Conservation (phyloP, 2,329 filamentous ascomycete species). For the Hypoxylon sp. region DNA sequence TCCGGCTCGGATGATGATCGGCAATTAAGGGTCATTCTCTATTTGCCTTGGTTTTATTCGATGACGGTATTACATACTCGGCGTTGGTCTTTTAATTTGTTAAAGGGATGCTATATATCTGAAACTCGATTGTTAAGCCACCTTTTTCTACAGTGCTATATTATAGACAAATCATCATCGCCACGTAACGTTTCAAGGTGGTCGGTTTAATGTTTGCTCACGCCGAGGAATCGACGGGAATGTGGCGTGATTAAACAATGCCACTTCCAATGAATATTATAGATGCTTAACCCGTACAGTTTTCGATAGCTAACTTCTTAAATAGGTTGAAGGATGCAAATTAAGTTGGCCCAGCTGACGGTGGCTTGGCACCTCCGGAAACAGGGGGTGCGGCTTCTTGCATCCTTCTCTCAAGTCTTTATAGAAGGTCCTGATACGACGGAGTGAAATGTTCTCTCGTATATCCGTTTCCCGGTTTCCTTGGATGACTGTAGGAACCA, state of each 20-base stretch:
- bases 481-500: not conserved
- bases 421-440: not conserved
- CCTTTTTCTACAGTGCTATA: constrained; percentile 2
- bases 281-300: not conserved
- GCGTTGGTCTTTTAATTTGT: not conserved
- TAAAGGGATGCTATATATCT: not conserved
- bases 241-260: not conserved
- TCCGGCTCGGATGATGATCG: too few species aligned
- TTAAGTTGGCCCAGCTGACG: not conserved
- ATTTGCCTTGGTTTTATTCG: not conserved
- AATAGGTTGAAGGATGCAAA: constrained; percentile 18
- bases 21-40: too few species aligned
- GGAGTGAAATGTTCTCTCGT: constrained; percentile 12
- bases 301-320: constrained; percentile 1
- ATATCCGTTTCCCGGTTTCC: not conserved
- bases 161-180: not conserved
- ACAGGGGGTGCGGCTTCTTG: constrained; percentile 11
- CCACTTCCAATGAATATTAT: constrained; percentile 1
- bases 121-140: constrained; percentile 5
- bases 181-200: constrained; percentile 7
- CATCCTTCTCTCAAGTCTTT: constrained; percentile 7
- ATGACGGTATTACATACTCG: not conserved
- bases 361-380: constrained; percentile 5
- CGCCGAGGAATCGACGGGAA: not conserved
- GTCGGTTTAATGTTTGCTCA: constrained; percentile 3